Evolutionary conservation across 2,329 filamentous ascomycete species (phyloP).

Genomic region (Penicillium decumbens): DNA sequence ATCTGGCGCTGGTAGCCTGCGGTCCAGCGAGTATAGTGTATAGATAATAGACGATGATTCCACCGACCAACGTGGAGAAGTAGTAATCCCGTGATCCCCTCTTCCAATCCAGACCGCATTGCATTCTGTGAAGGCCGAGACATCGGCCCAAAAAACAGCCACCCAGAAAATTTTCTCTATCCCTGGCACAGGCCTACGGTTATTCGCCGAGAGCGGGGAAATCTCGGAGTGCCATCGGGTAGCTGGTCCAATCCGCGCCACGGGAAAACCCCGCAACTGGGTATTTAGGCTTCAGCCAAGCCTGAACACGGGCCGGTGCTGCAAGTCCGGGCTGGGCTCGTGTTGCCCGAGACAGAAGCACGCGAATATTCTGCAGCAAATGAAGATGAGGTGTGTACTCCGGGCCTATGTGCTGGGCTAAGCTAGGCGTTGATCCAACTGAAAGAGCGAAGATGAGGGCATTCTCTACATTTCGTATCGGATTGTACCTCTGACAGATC

Average conservation of each 20-base stretch:
- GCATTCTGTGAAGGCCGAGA: neutral
- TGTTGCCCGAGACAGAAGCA: neutral
- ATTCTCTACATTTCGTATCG: too few relatives aligned
- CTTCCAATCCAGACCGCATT: neutral
- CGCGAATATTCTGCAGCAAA: too few relatives aligned
- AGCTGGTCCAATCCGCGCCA: constrained; percentile 14
- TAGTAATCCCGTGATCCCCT: neutral
- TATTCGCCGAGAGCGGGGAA: constrained; percentile 12
- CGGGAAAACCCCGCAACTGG: constrained; percentile 16
- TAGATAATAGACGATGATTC: constrained; percentile 1
- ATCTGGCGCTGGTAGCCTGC: constrained; percentile 55
- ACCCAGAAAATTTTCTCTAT: neutral
- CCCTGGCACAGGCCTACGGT: neutral
- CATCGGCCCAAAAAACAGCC: neutral
- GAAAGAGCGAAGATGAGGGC: too few relatives aligned
- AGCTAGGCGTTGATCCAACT: too few relatives aligned
- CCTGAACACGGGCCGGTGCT: constrained; percentile 7
- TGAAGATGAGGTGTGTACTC: too few relatives aligned
- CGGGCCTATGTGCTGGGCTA: too few relatives aligned
- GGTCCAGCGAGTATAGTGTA: constrained; percentile 16
- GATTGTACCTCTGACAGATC: too few relatives aligned
- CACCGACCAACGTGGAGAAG: too few relatives aligned
- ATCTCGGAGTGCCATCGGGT: constrained; percentile 15
- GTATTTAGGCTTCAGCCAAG: constrained; percentile 10
- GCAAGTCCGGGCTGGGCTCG: neutral